Evolutionary conservation across 805 yeast genomes (phyloP).

Genomic region (Starmerella geochares): DNA sequence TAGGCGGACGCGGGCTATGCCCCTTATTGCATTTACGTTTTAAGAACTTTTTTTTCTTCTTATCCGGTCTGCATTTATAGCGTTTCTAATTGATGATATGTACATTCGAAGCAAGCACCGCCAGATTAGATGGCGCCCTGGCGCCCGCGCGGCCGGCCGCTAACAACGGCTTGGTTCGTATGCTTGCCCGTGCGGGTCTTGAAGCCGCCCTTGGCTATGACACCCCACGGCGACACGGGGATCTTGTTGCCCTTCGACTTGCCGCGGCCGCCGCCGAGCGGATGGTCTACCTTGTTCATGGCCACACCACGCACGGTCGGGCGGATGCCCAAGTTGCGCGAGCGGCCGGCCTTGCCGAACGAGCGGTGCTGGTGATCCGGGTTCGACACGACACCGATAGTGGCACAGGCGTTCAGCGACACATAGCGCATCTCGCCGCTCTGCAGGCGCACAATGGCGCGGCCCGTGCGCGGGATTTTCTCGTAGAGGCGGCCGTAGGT

Average conservation of each 20-base stretch:
- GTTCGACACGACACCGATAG: slow-evolving; percentile 86
- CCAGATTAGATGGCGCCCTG: slow-evolving; percentile 25
- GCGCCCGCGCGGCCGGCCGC: slow-evolving; percentile 80
- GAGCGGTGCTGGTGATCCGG: slow-evolving; percentile 80
- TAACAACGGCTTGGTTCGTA: slow-evolving; percentile 71
- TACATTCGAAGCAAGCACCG: not conserved
- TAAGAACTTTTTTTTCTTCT: not conserved
- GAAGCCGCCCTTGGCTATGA: slow-evolving; percentile 77
- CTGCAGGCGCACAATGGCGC: slow-evolving; percentile 71
- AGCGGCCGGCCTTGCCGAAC: slow-evolving; percentile 95
- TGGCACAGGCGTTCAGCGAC: slow-evolving; percentile 77
- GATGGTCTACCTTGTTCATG: slow-evolving; percentile 95
- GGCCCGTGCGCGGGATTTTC: slow-evolving; percentile 57
- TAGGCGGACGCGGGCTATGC: no score
- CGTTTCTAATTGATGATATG: not conserved
- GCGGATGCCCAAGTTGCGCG: slow-evolving; percentile 83
- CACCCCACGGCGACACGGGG: slow-evolving; percentile 95
- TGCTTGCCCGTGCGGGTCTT: slow-evolving; percentile 89
- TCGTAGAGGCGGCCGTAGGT: slow-evolving; percentile 80
- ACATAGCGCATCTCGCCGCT: slow-evolving; percentile 93
- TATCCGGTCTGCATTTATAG: no score
- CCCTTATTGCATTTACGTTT: not conserved
- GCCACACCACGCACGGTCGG: slow-evolving; percentile 97
- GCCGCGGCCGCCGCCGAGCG: slow-evolving; percentile 99
- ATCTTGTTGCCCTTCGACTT: slow-evolving; percentile 92